Evolutionary conservation across 257 asterid species (phyloP).

Genomic region (Solanum piurae): DNA sequence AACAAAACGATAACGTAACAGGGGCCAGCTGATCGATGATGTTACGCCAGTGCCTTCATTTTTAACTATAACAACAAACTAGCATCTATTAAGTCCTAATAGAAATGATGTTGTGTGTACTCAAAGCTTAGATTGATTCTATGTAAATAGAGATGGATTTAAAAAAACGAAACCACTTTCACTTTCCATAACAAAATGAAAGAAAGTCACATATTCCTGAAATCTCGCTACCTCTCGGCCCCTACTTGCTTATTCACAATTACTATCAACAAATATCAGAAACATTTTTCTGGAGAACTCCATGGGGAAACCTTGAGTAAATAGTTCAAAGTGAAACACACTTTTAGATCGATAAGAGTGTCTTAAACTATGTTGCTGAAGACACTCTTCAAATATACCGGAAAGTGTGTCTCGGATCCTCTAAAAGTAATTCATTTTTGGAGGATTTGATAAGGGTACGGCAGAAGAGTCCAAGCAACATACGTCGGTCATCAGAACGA

Average conservation of each 20-base stretch:
- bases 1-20: background rate
- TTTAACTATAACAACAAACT: background rate
- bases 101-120: background rate
- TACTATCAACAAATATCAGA: background rate
- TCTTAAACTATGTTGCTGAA: background rate
- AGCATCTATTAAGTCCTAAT: background rate
- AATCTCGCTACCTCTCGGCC: background rate
- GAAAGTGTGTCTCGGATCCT: background rate
- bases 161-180: background rate
- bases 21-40: background rate
- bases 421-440: background rate
- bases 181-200: background rate
- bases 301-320: background rate
- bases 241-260: background rate
- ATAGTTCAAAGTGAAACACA: background rate
- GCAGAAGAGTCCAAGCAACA: background rate
- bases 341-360: background rate
- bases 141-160: background rate
- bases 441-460: background rate
- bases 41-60: background rate
- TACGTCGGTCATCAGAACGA: background rate
- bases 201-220: background rate
- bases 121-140: background rate
- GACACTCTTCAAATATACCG: background rate
- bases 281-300: background rate